phyloP scores from a whole-genome alignment of 768 basidiomycete genomes.

The Chalciporus sphaerocephalus region DNA sequence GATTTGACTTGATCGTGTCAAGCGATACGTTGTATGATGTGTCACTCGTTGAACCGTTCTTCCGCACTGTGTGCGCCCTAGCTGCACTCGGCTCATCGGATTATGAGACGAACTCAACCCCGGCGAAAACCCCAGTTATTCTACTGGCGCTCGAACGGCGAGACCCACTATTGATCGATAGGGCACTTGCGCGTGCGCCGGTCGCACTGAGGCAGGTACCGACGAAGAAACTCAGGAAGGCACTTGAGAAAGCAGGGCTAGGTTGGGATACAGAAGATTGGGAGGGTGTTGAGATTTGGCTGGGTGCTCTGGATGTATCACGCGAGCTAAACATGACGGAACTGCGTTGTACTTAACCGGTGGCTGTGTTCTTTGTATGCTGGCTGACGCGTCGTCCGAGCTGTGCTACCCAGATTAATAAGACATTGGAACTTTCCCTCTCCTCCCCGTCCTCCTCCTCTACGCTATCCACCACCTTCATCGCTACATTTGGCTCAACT shows the following conservation, averaged over 20 bases:
- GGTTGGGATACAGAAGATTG: constrained; percentile 68
- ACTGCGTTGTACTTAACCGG: not conserved
- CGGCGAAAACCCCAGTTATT: constrained; percentile 6
- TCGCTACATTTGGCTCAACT: not conserved
- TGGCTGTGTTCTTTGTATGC: not conserved
- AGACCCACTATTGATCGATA: constrained; percentile 62
- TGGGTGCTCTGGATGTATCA: constrained; percentile 1
- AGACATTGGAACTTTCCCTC: not conserved
- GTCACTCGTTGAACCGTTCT: constrained; percentile 61
- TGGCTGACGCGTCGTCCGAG: not conserved
- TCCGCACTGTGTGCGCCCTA: constrained; percentile 60
- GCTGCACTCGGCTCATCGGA: constrained; percentile 24
- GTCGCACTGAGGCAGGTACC: constrained; percentile 59
- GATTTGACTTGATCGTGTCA: constrained; percentile 74
- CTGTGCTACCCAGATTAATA: not conserved
- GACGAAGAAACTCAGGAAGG: constrained; percentile 53
- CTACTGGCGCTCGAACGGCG: constrained; percentile 70
- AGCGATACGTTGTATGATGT: constrained; percentile 78
- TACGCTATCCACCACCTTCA: not conserved
- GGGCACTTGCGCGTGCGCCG: constrained; percentile 54
- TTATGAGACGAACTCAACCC: not conserved
- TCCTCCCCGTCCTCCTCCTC: not conserved
- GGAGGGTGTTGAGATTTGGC: constrained; percentile 83
- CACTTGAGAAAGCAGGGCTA: constrained; percentile 52
- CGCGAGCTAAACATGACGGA: not conserved